phyloP scores from a whole-genome alignment of 768 basidiomycete species.

The Lactarius tabidus region DNA sequence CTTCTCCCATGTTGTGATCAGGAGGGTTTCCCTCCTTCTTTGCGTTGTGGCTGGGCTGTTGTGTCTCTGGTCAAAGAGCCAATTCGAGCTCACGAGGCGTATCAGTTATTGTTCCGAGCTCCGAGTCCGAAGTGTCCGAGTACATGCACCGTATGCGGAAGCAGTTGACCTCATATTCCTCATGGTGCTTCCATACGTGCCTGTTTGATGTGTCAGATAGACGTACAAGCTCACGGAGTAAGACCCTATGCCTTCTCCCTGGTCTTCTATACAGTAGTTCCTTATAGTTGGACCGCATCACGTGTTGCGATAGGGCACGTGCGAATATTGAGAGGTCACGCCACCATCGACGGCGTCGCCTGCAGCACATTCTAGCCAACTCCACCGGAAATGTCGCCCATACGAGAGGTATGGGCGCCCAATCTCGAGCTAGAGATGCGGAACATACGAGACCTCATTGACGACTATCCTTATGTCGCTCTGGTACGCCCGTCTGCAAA shows the following conservation, averaged over 20 bases:
- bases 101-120: neutral
- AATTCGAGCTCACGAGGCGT: neutral
- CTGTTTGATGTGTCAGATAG: slow-evolving; percentile 26
- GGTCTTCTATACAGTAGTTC: neutral
- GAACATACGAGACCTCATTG: slow-evolving; percentile 80
- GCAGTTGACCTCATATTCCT: slow-evolving; percentile 24
- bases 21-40: neutral
- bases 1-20: slow-evolving; percentile 5
- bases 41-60: slow-evolving; percentile 6
- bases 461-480: slow-evolving; percentile 89
- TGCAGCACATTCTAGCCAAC: neutral
- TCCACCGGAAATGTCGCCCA: slow-evolving; percentile 56
- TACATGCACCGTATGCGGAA: slow-evolving; percentile 14
- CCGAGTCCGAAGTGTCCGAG: slow-evolving; percentile 17
- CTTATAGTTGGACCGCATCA: neutral
- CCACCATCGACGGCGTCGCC: neutral
- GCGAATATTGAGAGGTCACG: slow-evolving; percentile 4
- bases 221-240: slow-evolving; percentile 21
- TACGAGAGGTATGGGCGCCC: slow-evolving; percentile 92
- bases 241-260: neutral
- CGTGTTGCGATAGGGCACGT: slow-evolving; percentile 20
- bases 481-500: slow-evolving; percentile 55
- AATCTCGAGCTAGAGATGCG: slow-evolving; percentile 94
- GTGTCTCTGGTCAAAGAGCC: neutral
- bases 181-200: slow-evolving; percentile 24